Conservation (phyloP, 106 monocot genomes). For the Narthecium ossifragum region DNA sequence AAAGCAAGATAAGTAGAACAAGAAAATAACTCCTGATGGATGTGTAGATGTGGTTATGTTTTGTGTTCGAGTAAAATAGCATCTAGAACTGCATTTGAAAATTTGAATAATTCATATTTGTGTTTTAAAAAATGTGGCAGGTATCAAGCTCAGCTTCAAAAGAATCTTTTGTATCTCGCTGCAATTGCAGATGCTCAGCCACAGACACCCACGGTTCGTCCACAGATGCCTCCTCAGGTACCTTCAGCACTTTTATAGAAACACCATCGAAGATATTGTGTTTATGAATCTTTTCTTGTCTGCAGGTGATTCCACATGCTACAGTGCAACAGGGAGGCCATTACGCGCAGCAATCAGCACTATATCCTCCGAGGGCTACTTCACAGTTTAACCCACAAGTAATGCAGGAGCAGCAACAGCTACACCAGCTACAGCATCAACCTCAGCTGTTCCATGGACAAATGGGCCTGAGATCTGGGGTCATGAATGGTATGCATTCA, state of each 20-base stretch:
- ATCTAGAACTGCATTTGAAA: no score
- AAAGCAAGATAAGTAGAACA: no score
- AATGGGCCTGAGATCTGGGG: conserved; percentile 42
- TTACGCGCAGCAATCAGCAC: conserved; percentile 42
- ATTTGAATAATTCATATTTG: no score
- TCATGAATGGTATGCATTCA: conserved; percentile 44
- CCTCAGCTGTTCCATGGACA: conserved; percentile 31
- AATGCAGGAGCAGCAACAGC: conserved; percentile 11
- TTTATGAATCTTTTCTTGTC: background rate
- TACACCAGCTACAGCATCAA: conserved; percentile 35
- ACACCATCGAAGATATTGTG: no score
- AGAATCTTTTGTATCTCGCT: conserved; percentile 85
- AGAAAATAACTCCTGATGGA: no score
- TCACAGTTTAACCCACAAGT: conserved; percentile 39
- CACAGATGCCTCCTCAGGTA: no score
- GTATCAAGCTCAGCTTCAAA: conserved; percentile 93
- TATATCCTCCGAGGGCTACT: conserved; percentile 39
- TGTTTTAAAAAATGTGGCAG: conserved; percentile 34
- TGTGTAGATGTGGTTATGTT: no score
- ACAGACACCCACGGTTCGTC: conserved; percentile 47
- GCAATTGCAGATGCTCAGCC: conserved; percentile 96
- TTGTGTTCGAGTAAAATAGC: no score
- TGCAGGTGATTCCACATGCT: conserved; percentile 49
- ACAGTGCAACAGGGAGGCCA: conserved; percentile 42
- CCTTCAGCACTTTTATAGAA: no score